Percentiles rank a stretch among this genome's conserved stretches.
Conservation (phyloP, 371 early-diverging fungal species). For the Rhizopus arrhizus region DNA sequence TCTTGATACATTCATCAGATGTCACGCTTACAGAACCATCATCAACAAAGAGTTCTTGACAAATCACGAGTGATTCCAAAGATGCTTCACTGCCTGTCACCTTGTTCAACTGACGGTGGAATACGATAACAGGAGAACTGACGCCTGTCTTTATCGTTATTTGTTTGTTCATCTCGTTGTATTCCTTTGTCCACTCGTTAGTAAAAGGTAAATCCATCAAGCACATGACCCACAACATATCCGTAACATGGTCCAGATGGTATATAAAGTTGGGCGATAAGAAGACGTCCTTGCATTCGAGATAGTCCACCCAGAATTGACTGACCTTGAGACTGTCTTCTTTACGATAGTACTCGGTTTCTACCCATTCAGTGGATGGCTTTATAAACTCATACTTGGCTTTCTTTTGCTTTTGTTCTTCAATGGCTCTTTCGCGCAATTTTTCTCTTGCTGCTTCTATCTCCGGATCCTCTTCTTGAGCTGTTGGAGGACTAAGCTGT, state of each 20-base stretch:
- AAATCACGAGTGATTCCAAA: conserved; percentile 23
- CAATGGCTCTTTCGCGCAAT: conserved; percentile 25
- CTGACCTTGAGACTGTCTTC: conserved; percentile 22
- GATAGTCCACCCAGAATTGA: conserved; percentile 59
- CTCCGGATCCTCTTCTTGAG: conserved; percentile 18
- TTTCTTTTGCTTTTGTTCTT: conserved; percentile 15
- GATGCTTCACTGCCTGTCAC: background rate
- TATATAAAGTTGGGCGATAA: conserved; percentile 48
- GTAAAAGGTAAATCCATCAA: conserved; percentile 49
- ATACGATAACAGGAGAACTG: conserved; percentile 41
- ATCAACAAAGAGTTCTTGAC: conserved; percentile 35
- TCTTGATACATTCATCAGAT: conserved; percentile 31
- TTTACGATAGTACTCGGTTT: conserved; percentile 20
- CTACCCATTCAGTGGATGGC: conserved; percentile 39
- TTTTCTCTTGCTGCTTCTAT: conserved; percentile 17
- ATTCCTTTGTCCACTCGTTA: background rate
- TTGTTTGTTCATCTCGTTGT: background rate
- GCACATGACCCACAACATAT: conserved; percentile 46
- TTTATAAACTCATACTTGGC: conserved; percentile 27
- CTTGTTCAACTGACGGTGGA: conserved; percentile 41
- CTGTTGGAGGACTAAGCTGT: background rate
- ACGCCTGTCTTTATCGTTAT: background rate
- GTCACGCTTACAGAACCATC: conserved; percentile 11
- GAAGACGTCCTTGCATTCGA: conserved; percentile 15
- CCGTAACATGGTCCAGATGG: conserved; percentile 35